Base-by-base conservation (phyloP, 169 alveolate genomes). In the Eimeria brunetti region DNA sequence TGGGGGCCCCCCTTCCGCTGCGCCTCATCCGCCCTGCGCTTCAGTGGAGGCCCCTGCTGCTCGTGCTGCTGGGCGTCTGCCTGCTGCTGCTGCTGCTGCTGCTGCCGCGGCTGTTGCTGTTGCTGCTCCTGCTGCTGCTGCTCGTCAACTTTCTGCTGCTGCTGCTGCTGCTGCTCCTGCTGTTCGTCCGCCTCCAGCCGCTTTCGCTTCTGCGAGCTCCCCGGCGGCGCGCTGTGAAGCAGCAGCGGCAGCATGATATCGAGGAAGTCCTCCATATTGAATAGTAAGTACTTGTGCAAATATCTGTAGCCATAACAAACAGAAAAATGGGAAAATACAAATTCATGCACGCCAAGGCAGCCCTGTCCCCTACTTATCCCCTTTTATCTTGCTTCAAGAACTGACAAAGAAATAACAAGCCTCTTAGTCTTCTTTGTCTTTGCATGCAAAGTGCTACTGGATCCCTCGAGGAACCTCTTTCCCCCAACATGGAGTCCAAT, bases 161-260 rank as follows among this genome's bases (percentile, higher is more conserved):
- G 69, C 69, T 49, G 89, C 36, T 84, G 46, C 16, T 44, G 80
- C 75, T 4, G 78, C 38, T 33, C 80, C 60, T 27, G 36, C 60
- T 8, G 22, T 6, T 60, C 76, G 20, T 56, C 58, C 12, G 56
- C 38, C 3, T 7, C 8, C 22, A 18, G 78, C 78, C 53, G n/a
- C 46, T 84, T 84, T 30, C 67, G 91, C 38, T 60, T 84, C 41
- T 84, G 91, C 14, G 91, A 33, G 27, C 46, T 30, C 60, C 36
- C 62, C 62, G 60, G 71, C 7, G 78, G 91, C 56, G 80, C 49
- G 27, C 53, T 84, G 41, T 84, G 91, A 36, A 84, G 76, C 24
- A 84, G 76, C n/a, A 84, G 56, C 22, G 91, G 91, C 78, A 84
- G 60, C 80, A 84, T 53, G 58, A 84, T 84, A 38, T 84, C 91